Conservation (phyloP, 306 rosid species). For the Styphnolobium japonicum region DNA sequence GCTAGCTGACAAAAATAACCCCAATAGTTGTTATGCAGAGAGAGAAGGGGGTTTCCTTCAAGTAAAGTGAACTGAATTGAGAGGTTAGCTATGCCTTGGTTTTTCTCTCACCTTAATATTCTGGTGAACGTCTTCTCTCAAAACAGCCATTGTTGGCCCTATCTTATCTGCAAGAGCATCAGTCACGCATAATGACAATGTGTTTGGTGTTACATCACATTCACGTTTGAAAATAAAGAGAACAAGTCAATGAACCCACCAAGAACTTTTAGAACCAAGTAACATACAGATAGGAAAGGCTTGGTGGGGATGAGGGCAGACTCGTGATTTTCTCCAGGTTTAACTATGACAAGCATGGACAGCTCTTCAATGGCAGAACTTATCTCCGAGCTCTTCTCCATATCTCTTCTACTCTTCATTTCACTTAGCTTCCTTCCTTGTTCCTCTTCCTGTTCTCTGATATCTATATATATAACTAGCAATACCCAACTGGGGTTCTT, state of each 20-base stretch:
- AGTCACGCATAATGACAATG: slow-evolving; percentile 16
- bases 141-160: slow-evolving; percentile 92
- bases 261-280: slow-evolving; percentile 73
- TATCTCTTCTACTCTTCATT: slow-evolving; percentile 50
- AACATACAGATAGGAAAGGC: slow-evolving; percentile 71
- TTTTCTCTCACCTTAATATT: slow-evolving; percentile 63
- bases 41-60: not conserved
- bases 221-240: slow-evolving; percentile 26
- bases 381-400: slow-evolving; percentile 64
- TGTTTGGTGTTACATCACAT: slow-evolving; percentile 14
- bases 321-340: slow-evolving; percentile 34
- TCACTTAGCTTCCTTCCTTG: not conserved
- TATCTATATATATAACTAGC: not conserved
- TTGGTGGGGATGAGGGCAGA: slow-evolving; percentile 56
- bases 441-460: not conserved
- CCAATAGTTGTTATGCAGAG: not conserved
- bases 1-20: not conserved
- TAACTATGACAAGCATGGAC: slow-evolving; percentile 40
- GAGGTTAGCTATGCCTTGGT: not conserved
- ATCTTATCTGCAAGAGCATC: slow-evolving; percentile 70
- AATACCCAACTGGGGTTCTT: slow-evolving; percentile 5
- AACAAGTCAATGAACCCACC: slow-evolving; percentile 41
- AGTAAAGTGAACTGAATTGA: not conserved
- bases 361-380: slow-evolving; percentile 70
- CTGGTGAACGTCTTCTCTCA: slow-evolving; percentile 77